Evolutionary conservation across 306 rosid genomes (phyloP), one percentile per base, ranked within the genome.

Genomic region (Lathyrus tuberosus): DNA sequence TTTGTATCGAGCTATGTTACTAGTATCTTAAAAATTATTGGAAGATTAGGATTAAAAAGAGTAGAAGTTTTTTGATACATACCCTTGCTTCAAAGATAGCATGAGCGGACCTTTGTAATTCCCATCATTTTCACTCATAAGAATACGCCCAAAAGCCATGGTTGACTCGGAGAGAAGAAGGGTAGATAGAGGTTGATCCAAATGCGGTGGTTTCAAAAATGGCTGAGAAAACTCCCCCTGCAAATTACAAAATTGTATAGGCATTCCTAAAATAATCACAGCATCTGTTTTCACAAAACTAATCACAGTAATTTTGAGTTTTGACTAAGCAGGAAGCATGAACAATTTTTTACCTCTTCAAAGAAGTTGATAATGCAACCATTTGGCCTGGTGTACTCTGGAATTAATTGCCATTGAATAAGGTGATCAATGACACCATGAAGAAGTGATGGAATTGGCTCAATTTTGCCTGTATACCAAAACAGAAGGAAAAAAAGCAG

Each of bases 161-260:
- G 91, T 81, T 82, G 97, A 88, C 79, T 88, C 97, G 61, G 90
- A 82, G 15, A 94, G 94, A 67, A 90, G 79, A 81, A 94, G 84
- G 76, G 92, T 94, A 54, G 94, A 84, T 63, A 94, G 70, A 42
- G 98, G 98, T 54, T 94, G 98, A 14, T 94, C 98, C 88, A 94
- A 63, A 79, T 94, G 98, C 10, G 98, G 98, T 30, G 98, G 98
- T 79, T 94, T 94, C 66, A 78, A 82, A 84, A 94, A 94, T 72
- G 98, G 98, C 83, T 94, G 98, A 44, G 98, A 90, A 68, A 85
- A 80, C 75, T 94, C 98, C 16, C 83, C 98, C 98, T 94, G 73
- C 66, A 74, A 46, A 38, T 26, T 48, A 60, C 72, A 68, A 56
- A 69, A 56, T 73, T 47, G 31, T 58, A 61, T 10, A 44, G 24